Evolutionary conservation across 2,329 filamentous ascomycete species (phyloP), one percentile per base, ranked within the genome.

Genomic region (Verticillium dahliae): DNA sequence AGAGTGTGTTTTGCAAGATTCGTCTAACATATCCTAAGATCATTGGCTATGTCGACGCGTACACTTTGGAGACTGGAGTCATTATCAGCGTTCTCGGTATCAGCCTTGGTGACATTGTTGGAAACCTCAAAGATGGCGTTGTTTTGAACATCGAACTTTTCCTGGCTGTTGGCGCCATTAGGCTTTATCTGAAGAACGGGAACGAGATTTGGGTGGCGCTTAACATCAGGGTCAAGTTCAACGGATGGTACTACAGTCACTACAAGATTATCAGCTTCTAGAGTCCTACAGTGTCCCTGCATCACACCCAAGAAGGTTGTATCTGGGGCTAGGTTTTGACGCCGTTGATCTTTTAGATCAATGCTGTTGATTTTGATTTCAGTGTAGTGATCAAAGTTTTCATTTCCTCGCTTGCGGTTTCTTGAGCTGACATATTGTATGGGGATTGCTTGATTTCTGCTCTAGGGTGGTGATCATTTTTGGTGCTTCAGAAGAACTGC

Each of bases 121-220:
- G 52, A 22, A 57, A 62, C 37, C 61, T 62, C 11, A 60, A 62
- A 50, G 61, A 62, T 37, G 58, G 58, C 37, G 61, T 62, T 18
- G 39, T 4, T 13, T 1, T 62, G 14, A 60, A 62, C 14, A 22
- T 60, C 50, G 38, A 62, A 27, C 41, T 62, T 4, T 10, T 60
- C 6, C 4, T 45, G 1, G 52, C 41, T 33, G 54, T 37, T 22
- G 61, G 61, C 39, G 15, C 56, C 31, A 62, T 62, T n/a, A 57
- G 38, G 54, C 11, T 57, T n/a, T 62, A 62, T n/a, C 61, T 62
- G 37, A 62, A 60, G 54, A 62, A 62, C 37, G 61, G 61, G 27
- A 60, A 62, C 18, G 58, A 62, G 52, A 6, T 62, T 33, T 62
- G 61, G 61, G n/a, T 57, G 9, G 22, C 60, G 14, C 15, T 62